These are phyloP conservation scores for Fraxinus paxiana DNA, from an alignment of 305 asterid species.

Conservation along the genomic window DNA sequence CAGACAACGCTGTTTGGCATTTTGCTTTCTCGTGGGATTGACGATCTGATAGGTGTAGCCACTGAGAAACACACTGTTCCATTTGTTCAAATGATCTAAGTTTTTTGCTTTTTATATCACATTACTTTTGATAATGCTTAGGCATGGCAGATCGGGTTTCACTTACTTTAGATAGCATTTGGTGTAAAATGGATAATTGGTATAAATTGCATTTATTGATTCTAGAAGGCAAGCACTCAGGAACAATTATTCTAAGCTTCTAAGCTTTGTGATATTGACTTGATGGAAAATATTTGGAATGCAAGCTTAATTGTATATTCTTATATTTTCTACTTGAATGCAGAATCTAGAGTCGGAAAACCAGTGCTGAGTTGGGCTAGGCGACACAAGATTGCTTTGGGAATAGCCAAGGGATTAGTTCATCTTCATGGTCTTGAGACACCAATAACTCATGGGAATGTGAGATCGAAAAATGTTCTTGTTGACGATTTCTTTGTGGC, in stretches of 20 bases:
- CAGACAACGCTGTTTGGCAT: neutral
- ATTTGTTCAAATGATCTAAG: neutral
- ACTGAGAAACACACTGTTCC: neutral
- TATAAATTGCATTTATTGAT: neutral
- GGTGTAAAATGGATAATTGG: neutral
- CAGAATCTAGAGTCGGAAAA: conserved; percentile 86
- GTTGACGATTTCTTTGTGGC: conserved; percentile 85
- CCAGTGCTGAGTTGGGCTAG: conserved; percentile 88
- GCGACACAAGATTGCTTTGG: conserved; percentile 88
- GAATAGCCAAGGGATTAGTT: conserved; percentile 82
- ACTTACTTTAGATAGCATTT: neutral
- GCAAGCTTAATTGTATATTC: conserved; percentile 4
- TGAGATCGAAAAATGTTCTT: conserved; percentile 72
- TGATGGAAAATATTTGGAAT: neutral
- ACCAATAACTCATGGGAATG: conserved; percentile 86
- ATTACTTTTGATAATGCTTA: neutral
- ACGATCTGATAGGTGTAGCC: neutral
- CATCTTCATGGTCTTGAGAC: conserved; percentile 81
- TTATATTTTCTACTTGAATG: conserved; percentile 4
- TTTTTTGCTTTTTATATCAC: neutral
- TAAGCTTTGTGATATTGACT: neutral
- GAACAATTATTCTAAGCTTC: no score
- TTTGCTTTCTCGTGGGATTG: neutral
- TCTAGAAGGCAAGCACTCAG: neutral
- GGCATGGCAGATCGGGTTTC: neutral